phyloP scores from a whole-genome alignment of 768 basidiomycete genomes.

The Cubamyces sp. region DNA sequence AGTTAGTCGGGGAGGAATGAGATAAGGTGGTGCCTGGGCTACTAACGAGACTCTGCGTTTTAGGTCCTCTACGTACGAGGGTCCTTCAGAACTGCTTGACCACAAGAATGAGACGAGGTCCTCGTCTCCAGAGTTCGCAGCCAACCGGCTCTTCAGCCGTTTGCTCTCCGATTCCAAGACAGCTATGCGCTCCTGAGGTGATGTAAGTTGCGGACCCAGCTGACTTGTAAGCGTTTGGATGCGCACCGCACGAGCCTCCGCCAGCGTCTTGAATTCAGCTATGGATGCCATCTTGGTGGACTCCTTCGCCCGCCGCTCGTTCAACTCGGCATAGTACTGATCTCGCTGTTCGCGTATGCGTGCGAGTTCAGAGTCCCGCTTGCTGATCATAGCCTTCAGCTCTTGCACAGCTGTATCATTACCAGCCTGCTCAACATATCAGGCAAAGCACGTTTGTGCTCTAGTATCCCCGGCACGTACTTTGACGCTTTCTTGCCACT shows the following conservation, averaged over 20 bases:
- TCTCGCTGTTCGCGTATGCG: slow-evolving; percentile 77
- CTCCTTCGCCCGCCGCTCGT: slow-evolving; percentile 72
- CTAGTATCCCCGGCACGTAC: slow-evolving; percentile 8
- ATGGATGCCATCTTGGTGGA: slow-evolving; percentile 56
- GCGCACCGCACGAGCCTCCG: slow-evolving; percentile 59
- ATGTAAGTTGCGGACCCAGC: neutral
- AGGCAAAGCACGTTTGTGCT: neutral
- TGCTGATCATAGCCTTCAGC: slow-evolving; percentile 58
- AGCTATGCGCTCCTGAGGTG: slow-evolving; percentile 66
- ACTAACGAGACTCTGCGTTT: slow-evolving; percentile 61
- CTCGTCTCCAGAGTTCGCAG: slow-evolving; percentile 69
- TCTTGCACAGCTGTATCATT: slow-evolving; percentile 63
- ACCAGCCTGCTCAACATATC: slow-evolving; percentile 36
- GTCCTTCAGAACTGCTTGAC: slow-evolving; percentile 55
- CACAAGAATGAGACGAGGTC: slow-evolving; percentile 76
- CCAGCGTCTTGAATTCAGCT: slow-evolving; percentile 67
- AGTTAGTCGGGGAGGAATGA: no score
- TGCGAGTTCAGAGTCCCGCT: slow-evolving; percentile 67
- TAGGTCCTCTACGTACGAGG: slow-evolving; percentile 52
- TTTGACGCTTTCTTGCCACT: slow-evolving; percentile 16
- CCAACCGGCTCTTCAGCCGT: slow-evolving; percentile 76
- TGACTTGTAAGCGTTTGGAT: slow-evolving; percentile 16
- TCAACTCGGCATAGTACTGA: slow-evolving; percentile 62
- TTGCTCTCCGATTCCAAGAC: slow-evolving; percentile 73
- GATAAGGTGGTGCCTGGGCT: no score